Evolutionary conservation across 2,329 filamentous ascomycete species (phyloP).

Genomic region (Claviceps cyperi): DNA sequence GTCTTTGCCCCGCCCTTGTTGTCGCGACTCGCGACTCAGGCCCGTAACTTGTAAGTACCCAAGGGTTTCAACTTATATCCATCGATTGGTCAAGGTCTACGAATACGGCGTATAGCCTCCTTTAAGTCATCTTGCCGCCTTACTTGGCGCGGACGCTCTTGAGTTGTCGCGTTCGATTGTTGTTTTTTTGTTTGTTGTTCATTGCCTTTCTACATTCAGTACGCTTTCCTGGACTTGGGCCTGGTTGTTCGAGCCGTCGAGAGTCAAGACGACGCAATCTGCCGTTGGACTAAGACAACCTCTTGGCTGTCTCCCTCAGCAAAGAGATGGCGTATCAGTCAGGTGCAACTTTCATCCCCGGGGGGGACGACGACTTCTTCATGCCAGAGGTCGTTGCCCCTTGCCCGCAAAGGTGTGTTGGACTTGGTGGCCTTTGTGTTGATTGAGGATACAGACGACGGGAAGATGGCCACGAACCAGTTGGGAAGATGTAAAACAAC

Average conservation of each 20-base stretch:
- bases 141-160: no score
- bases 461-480: neutral
- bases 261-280: neutral
- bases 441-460: neutral
- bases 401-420: conserved; percentile 39
- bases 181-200: no score
- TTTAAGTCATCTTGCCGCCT: no score
- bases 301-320: conserved; percentile 8
- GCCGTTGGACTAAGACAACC: neutral
- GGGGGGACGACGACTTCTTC: conserved; percentile 44
- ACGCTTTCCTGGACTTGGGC: neutral
- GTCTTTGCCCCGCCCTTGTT: no score
- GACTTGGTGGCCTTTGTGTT: neutral
- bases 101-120: no score
- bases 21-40: no score
- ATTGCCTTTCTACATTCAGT: neutral
- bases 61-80: no score
- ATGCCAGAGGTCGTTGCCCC: conserved; percentile 46
- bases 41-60: no score
- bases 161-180: no score
- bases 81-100: no score
- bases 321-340: conserved; percentile 18
- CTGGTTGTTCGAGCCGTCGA: neutral
- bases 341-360: conserved; percentile 44
- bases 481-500: neutral